Evolutionary conservation across 1,139 yeast genomes (phyloP).

Genomic region (Suhomyces bokatorum): DNA sequence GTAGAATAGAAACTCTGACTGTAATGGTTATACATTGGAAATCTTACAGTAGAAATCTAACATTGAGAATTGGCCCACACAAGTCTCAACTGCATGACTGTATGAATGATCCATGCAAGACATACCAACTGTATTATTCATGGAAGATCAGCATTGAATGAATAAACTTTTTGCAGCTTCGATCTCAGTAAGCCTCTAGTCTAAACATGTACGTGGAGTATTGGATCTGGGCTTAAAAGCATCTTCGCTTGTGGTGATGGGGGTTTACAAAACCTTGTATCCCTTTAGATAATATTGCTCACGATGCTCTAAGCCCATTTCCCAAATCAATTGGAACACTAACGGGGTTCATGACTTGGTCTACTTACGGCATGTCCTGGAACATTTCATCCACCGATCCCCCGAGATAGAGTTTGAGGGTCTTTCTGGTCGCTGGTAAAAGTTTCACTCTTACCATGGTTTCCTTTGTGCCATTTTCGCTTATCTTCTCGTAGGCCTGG

Average conservation of each 20-base stretch:
- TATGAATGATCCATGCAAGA: no score
- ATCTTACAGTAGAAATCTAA: no score
- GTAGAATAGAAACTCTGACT: no score
- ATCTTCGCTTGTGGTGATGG: not conserved
- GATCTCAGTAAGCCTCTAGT: no score
- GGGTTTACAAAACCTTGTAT: no score
- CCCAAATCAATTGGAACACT: not conserved
- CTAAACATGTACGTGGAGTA: no score
- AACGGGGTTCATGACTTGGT: not conserved
- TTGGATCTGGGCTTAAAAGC: not conserved
- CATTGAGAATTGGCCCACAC: no score
- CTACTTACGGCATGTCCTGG: constrained; percentile 18
- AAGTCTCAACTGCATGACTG: no score
- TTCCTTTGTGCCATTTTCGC: constrained; percentile 25
- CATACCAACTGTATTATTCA: no score
- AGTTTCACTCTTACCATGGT: constrained; percentile 61
- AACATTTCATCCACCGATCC: constrained; percentile 61
- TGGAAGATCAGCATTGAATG: no score
- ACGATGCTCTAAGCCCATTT: not conserved
- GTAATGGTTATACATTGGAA: no score
- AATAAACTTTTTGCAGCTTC: no score
- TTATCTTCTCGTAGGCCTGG: constrained; percentile 65
- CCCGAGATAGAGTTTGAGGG: constrained; percentile 63
- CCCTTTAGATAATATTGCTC: not conserved
- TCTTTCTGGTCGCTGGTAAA: constrained; percentile 66